These are phyloP conservation scores for Quercus alba DNA, from an alignment of 306 rosid species.

Conservation along the genomic window DNA sequence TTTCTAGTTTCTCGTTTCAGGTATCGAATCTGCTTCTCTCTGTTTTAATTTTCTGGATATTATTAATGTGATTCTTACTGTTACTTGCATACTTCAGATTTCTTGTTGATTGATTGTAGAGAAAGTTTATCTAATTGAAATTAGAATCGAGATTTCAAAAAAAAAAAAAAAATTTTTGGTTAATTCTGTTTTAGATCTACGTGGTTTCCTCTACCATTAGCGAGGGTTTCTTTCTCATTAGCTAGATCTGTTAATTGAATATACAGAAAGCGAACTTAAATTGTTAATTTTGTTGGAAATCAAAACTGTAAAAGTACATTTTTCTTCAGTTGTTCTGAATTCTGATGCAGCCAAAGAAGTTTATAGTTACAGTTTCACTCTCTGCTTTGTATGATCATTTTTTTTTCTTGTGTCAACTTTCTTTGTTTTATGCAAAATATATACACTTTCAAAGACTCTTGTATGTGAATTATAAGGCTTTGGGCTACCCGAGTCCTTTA, in stretches of 20 bases:
- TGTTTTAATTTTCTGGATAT: background rate
- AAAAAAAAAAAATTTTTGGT: too few relatives aligned
- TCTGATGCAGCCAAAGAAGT: too few relatives aligned
- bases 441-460: too few relatives aligned
- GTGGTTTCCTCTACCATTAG: background rate
- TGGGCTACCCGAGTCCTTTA: background rate
- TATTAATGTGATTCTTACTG: too few relatives aligned
- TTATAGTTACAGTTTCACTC: too few relatives aligned
- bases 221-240: background rate
- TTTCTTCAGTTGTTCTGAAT: too few relatives aligned
- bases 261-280: background rate
- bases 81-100: too few relatives aligned
- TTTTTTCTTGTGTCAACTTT: too few relatives aligned
- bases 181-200: background rate
- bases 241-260: background rate
- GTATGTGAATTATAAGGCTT: background rate
- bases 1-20: constrained; percentile 7
- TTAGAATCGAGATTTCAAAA: background rate
- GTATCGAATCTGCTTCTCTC: background rate
- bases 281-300: background rate
- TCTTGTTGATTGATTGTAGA: background rate
- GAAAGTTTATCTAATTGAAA: background rate
- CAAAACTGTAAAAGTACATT: too few relatives aligned
- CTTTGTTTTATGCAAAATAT: too few relatives aligned
- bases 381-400: too few relatives aligned